Base-by-base conservation (phyloP, 805 yeast species). In the Cyberlindnera petersonii region DNA sequence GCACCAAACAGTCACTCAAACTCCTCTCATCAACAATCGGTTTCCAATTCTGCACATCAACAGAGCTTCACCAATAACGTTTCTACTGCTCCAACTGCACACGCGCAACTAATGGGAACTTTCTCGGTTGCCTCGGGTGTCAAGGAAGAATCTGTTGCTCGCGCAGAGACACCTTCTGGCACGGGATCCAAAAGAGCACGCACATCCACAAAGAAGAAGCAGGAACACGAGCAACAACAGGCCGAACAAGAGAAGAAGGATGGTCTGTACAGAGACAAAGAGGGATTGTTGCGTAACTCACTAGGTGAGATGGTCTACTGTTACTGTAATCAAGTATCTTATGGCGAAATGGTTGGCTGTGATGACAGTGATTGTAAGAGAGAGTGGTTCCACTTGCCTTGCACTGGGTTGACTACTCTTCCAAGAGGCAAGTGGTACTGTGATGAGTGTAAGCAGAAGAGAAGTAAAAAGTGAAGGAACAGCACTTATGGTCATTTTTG, bases 311-410 rank as follows among this genome's bases (percentile, higher is more conserved):
- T 95, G 1, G 76, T 88, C 2, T 91, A 91, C 60, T 93, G 98
- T 62, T 89, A 91, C 65, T 93, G 98, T 65, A 86, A 88, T 59
- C 96, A 89, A 59, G 95, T 89, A 1, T 91, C 97, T 5, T 93
- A 85, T 58, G 98, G 98, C 15, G 98, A 93, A 56, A 93, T 93
- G 98, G 97, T 93, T 44, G 98, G 95, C 2, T 93, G 98, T 65
- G 98, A 93, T 56, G 97, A 96, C 10, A 89, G 86, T 24, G 78
- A 81, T 42, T 91, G 98, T 66, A 80, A 80, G 58, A 71, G 87
- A 39, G 98, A 89, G 61, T 89, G 98, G 98, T 89, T 89, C 65
- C 98, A 89, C 66, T 68, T 91, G 50, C 94, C 94, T 14, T 89
- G 98, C 63, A 84, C 86, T 30, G 96, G 96, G 1, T 72, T 88